Evolutionary conservation across 2,329 filamentous ascomycete genomes (phyloP).

Genomic region (Oidium heveae): DNA sequence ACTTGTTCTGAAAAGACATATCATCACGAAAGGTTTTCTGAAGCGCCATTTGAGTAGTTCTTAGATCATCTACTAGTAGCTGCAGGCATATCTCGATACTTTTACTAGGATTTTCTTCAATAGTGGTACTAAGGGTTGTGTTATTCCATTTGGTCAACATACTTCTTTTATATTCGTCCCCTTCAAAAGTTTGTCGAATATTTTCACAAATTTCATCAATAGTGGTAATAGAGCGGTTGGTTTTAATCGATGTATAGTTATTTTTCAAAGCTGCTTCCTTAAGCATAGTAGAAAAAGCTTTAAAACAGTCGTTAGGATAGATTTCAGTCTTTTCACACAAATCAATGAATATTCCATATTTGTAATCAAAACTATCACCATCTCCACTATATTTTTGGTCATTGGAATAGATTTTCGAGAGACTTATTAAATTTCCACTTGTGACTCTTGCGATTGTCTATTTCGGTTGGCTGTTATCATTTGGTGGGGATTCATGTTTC

Average conservation of each 20-base stretch:
- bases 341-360: slow-evolving; percentile 1
- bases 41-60: too few relatives aligned
- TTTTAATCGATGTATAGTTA: slow-evolving; percentile 1
- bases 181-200: slow-evolving; percentile 1
- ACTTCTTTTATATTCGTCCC: background rate
- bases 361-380: slow-evolving; percentile 1
- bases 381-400: background rate
- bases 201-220: background rate
- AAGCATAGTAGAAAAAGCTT: too few relatives aligned
- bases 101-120: background rate
- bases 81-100: background rate
- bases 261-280: slow-evolving; percentile 1
- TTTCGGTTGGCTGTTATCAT: too few relatives aligned
- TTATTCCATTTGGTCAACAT: background rate
- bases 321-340: slow-evolving; percentile 1
- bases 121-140: background rate
- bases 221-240: background rate
- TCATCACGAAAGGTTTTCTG: too few relatives aligned
- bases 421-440: too few relatives aligned
- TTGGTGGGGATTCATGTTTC: too few relatives aligned
- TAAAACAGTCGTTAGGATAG: background rate
- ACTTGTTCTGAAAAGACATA: too few relatives aligned
- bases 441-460: too few relatives aligned
- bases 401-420: slow-evolving; percentile 1
- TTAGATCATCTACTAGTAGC: background rate